Evolutionary conservation across 2,329 filamentous ascomycete genomes (phyloP).

Genomic region (Trichoderma hamatum): DNA sequence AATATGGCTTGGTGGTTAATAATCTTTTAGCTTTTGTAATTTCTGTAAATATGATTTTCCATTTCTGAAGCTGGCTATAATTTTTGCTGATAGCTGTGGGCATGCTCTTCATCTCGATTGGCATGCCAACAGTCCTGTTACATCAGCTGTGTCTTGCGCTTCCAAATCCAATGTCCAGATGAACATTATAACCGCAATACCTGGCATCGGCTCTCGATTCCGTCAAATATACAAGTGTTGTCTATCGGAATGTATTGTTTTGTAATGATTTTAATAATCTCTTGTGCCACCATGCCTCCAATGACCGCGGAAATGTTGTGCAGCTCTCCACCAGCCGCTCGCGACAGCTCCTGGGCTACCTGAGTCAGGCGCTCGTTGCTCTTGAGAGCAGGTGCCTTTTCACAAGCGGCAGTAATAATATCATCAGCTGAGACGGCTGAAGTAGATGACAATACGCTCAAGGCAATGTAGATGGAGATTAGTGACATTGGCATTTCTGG

Average conservation of each 20-base stretch:
- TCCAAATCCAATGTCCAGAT: background rate
- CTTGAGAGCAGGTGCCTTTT: conserved; percentile 51
- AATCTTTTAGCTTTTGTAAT: background rate
- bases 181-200: conserved; percentile 51
- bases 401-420: conserved; percentile 54
- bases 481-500: conserved; percentile 60
- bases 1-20: background rate
- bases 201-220: conserved; percentile 64
- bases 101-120: background rate
- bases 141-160: background rate
- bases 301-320: conserved; percentile 89
- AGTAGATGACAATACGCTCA: conserved; percentile 56
- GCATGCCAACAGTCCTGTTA: background rate
- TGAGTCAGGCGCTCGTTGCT: conserved; percentile 55
- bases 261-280: conserved; percentile 87
- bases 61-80: background rate
- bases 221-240: conserved; percentile 72
- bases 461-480: conserved; percentile 69
- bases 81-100: background rate
- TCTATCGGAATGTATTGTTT: conserved; percentile 73
- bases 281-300: conserved; percentile 94
- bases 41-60: background rate
- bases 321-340: conserved; percentile 81
- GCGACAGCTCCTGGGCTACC: conserved; percentile 67
- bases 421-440: conserved; percentile 52